Conservation (phyloP, 345 rosid genomes). For the Citrus maxima region DNA sequence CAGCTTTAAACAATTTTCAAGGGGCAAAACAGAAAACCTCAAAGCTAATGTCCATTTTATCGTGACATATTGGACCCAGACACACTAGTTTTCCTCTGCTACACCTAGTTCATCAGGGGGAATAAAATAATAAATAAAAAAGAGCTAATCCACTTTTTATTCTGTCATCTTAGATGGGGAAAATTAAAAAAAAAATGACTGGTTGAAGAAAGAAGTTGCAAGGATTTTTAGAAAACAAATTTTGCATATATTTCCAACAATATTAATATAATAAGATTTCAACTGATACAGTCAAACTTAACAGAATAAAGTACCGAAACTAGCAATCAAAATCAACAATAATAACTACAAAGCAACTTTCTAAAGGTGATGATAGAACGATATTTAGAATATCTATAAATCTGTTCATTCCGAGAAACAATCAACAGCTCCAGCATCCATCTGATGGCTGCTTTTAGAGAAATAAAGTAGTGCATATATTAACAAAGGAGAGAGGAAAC, state of each 20-base stretch:
- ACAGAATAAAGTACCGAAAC: background rate
- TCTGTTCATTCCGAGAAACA: background rate
- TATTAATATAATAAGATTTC: background rate
- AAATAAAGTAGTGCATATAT: background rate
- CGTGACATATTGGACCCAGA: background rate
- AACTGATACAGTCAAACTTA: background rate
- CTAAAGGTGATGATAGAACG: background rate
- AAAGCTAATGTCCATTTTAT: background rate
- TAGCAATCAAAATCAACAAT: background rate
- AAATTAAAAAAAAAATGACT: background rate
- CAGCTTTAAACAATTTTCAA: background rate
- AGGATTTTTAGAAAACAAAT: background rate
- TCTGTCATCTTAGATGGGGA: background rate
- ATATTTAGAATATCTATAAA: background rate
- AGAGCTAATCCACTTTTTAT: background rate
- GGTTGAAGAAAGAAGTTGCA: background rate
- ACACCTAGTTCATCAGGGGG: background rate
- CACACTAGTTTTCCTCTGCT: background rate
- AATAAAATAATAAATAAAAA: background rate
- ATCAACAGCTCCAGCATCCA: background rate
- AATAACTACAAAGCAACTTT: background rate
- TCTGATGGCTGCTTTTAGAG: background rate
- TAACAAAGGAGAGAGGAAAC: background rate
- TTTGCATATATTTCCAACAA: background rate
- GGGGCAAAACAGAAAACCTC: background rate